Base-by-base conservation (phyloP, 805 yeast genomes). In the Saturnispora sanitii region DNA sequence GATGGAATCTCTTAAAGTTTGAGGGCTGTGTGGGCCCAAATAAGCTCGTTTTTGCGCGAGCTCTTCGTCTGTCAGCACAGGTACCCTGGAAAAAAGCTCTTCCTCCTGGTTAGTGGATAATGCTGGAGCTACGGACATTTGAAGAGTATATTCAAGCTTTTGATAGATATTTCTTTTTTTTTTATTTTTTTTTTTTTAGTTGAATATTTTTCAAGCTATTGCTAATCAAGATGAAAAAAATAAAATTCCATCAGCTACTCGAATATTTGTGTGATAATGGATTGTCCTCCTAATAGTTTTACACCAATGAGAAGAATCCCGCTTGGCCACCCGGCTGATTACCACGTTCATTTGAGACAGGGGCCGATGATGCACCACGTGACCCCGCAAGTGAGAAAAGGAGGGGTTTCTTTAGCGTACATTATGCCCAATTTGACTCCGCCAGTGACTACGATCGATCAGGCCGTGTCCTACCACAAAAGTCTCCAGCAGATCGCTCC, bases 391-490 rank as follows among this genome's bases (percentile, higher is more conserved):
- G 83, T 92, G 15, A 74, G 78, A 52, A 75, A 79, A 45, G 98
- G 99, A 36, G 98, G 99, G 47, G 69, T 83, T 12, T 81, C 95
- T 4, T 78, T 87, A 36, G 95, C 94, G 2, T 92, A 86, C 56
- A 75, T 92, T 45, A 92, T 92, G 99, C 98, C 99, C 27, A 92
- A 92, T 61, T 65, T 92, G 48, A 84, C 77, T 20, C 98, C 98
- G 6, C 99, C 99, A 23, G 60, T 92, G 42, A 82, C 90, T 1
- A 78, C 86, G 6, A 67, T 86, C 33, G 81, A 77, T 11, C 68
- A 74, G 48, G 97, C 80, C 15, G 60, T 73, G 12, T 74, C 73
- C 38, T 92, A 92, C 66, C 81, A 83, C 57, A 47, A 66, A 13
- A 61, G 72, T 16, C 65, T 92, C 37, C 75, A 82, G 55, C 58